These are phyloP conservation scores for Sphaerulina populicola DNA, from an alignment of 2,329 filamentous ascomycete genomes.

Conservation along the genomic window DNA sequence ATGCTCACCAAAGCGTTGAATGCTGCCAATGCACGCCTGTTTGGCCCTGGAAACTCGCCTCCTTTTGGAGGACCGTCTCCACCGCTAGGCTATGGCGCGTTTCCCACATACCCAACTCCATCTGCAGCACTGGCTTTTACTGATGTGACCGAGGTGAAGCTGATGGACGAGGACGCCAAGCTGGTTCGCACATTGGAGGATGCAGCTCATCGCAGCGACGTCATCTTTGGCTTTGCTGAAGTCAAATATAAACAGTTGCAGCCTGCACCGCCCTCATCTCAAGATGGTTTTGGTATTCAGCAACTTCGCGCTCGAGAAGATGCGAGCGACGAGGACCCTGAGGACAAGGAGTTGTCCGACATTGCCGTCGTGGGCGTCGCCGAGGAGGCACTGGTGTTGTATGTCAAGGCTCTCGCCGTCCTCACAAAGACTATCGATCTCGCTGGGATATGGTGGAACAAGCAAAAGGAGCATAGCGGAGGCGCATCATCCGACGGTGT, in stretches of 20 bases:
- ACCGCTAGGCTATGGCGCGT: conserved; percentile 67
- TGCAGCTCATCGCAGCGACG: conserved; percentile 83
- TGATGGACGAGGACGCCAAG: conserved; percentile 68
- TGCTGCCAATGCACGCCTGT: conserved; percentile 71
- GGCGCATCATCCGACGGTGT: conserved; percentile 36
- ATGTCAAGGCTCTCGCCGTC: conserved; percentile 85
- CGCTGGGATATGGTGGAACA: conserved; percentile 77
- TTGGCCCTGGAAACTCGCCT: conserved; percentile 58
- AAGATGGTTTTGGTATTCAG: conserved; percentile 57
- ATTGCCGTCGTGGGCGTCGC: conserved; percentile 81
- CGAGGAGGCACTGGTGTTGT: conserved; percentile 89
- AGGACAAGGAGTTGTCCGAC: conserved; percentile 70
- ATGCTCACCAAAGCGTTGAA: conserved; percentile 92
- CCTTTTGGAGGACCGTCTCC: conserved; percentile 60
- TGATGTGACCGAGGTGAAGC: conserved; percentile 51
- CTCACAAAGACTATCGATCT: conserved; percentile 94
- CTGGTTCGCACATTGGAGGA: conserved; percentile 81
- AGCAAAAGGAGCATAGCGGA: conserved; percentile 46
- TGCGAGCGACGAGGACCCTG: conserved; percentile 46
- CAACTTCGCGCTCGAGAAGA: conserved; percentile 48
- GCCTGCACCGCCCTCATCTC: conserved; percentile 66
- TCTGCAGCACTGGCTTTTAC: conserved; percentile 54
- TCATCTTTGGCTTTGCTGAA: conserved; percentile 94
- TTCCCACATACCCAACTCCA: conserved; percentile 71
- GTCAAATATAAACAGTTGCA: conserved; percentile 98